Conservation (phyloP, 345 rosid species). For the Salix udensis region DNA sequence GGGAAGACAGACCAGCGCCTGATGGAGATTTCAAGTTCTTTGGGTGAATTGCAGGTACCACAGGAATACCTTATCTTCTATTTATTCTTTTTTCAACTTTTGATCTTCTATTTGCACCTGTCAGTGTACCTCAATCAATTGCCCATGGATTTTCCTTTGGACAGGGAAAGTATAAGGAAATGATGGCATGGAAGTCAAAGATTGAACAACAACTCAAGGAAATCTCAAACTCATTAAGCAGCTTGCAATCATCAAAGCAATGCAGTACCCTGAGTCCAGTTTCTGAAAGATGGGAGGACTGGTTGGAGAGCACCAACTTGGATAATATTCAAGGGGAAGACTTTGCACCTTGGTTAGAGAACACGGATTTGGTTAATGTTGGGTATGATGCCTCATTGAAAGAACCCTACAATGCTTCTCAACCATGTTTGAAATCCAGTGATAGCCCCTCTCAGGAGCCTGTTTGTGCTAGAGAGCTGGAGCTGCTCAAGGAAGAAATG, state of each 20-base stretch:
- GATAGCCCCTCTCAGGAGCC: constrained; percentile 40
- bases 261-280: constrained; percentile 46
- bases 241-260: constrained; percentile 51
- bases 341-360: constrained; percentile 54
- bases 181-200: constrained; percentile 59
- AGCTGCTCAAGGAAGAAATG: constrained; percentile 48
- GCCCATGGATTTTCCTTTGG: background rate
- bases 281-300: constrained; percentile 79
- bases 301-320: constrained; percentile 60
- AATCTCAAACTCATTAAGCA: constrained; percentile 49
- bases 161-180: constrained; percentile 59
- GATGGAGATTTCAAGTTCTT: constrained; percentile 57
- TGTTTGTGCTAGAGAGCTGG: constrained; percentile 43
- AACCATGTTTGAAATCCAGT: constrained; percentile 40
- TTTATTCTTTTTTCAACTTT: background rate
- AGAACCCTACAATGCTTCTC: constrained; percentile 31
- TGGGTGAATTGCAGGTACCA: constrained; percentile 67
- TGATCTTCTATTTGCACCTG: background rate
- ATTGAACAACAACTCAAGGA: constrained; percentile 63
- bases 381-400: constrained; percentile 35
- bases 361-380: constrained; percentile 37
- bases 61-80: constrained; percentile 1
- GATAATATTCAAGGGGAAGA: constrained; percentile 57
- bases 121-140: background rate
- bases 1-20: constrained; percentile 53